A percentile compares a stretch with the other conserved stretches of the same genome.
phyloP scores from a whole-genome alignment of 768 basidiomycete species.

The Coprinopsis sp. region DNA sequence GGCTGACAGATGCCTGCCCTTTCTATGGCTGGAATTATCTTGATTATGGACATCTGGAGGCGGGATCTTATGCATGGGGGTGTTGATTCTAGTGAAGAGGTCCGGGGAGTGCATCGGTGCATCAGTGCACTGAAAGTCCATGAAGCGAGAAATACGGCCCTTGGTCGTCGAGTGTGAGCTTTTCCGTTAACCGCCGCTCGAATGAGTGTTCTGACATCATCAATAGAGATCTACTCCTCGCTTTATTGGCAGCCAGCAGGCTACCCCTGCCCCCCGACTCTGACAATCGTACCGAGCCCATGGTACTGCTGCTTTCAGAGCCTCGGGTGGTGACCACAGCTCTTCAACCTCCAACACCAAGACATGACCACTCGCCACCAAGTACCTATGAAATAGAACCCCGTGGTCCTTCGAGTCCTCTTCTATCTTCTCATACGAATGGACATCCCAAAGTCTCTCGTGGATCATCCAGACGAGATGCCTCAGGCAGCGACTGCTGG shows the following conservation, averaged over 20 bases:
- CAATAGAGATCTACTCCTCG: background rate
- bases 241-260: background rate
- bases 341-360: background rate
- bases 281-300: background rate
- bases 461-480: no score
- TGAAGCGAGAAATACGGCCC: background rate
- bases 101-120: constrained; percentile 1
- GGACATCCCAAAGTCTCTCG: no score
- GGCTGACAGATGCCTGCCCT: background rate
- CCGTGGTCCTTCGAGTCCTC: background rate
- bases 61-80: background rate
- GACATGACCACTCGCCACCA: no score
- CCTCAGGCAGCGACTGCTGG: no score
- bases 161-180: constrained; percentile 2
- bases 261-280: background rate
- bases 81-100: background rate
- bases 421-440: background rate
- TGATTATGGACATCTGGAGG: constrained; percentile 3
- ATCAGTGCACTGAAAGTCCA: background rate
- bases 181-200: background rate
- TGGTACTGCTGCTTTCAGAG: background rate
- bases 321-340: background rate
- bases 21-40: background rate
- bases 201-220: background rate
- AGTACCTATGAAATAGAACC: no score